These are phyloP conservation scores for Phaffia tasmanica DNA, from an alignment of 768 basidiomycete species.

Conservation along the genomic window DNA sequence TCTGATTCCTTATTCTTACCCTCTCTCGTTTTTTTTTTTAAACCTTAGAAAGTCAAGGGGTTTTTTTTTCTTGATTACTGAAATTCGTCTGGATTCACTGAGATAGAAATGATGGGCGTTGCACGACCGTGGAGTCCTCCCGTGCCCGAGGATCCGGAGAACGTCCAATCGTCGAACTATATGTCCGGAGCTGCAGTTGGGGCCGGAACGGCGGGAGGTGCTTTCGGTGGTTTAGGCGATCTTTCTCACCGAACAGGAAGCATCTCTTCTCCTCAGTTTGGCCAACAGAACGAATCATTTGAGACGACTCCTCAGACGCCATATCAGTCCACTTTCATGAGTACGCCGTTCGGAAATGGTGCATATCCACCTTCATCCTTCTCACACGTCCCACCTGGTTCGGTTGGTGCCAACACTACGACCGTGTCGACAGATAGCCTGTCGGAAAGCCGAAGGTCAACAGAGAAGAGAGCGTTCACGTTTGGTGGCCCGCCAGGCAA, in stretches of 20 bases:
- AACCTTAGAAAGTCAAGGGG: not conserved
- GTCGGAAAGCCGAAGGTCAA: conserved; percentile 13
- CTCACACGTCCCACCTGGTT: conserved; percentile 21
- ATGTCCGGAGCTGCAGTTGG: not conserved
- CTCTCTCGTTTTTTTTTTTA: not conserved
- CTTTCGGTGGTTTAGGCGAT: conserved; percentile 9
- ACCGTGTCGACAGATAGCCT: not conserved
- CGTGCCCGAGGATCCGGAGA: conserved; percentile 18
- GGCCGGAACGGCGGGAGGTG: too few species aligned
- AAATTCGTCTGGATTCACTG: too few species aligned
- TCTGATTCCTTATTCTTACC: too few species aligned
- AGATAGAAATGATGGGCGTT: conserved; percentile 18
- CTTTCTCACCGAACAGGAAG: conserved; percentile 2
- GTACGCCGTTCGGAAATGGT: not conserved
- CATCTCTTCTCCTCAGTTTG: not conserved
- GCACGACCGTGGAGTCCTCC: conserved; percentile 24
- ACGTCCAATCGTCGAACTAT: conserved; percentile 5
- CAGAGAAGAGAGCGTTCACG: conserved; percentile 13
- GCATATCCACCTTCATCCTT: conserved; percentile 14
- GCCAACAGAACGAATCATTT: not conserved
- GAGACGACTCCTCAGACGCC: conserved; percentile 1
- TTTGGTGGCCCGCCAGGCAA: not conserved
- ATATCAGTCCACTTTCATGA: not conserved
- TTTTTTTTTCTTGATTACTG: not conserved
- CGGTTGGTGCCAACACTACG: not conserved